Percentiles rank a stretch among this genome's conserved stretches.
Evolutionary conservation across 441 rosid genomes (phyloP).

Genomic region (Populus hybrid): DNA sequence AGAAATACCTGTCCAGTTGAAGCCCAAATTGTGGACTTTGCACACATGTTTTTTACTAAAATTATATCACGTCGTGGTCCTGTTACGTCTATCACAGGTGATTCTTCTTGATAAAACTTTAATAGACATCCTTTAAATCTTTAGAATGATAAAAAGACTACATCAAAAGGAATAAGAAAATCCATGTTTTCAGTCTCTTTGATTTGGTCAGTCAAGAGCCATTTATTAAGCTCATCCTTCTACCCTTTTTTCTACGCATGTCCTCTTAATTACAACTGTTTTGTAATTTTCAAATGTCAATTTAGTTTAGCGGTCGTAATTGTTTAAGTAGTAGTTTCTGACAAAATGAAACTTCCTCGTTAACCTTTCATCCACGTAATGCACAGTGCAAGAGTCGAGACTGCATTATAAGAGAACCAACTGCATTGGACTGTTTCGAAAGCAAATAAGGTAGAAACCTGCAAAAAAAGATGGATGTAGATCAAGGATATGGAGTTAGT

Average conservation of each 20-base stretch:
- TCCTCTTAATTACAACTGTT: neutral
- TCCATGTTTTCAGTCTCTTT: neutral
- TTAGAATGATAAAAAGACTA: neutral
- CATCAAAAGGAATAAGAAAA: neutral
- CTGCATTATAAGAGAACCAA: neutral
- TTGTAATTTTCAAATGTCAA: neutral
- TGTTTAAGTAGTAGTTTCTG: neutral
- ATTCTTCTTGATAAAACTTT: neutral
- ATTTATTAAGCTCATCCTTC: neutral
- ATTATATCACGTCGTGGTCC: too few species aligned
- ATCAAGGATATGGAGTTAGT: slow-evolving; percentile 4
- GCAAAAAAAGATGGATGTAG: neutral
- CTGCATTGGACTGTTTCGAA: neutral
- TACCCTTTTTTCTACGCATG: neutral
- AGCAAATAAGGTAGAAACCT: neutral
- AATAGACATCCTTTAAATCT: neutral
- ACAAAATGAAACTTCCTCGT: slow-evolving; percentile 6
- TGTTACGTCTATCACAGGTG: too few species aligned
- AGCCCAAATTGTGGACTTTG: neutral
- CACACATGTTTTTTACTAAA: neutral
- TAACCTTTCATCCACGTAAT: neutral
- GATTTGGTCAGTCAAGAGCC: neutral
- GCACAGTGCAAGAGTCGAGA: neutral
- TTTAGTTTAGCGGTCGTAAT: neutral
- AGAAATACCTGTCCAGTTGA: neutral